Evolutionary conservation across 164 flowering plant genomes (phyloP), one percentile per base, ranked within the genome.

Genomic region (Vitis vinifera): DNA sequence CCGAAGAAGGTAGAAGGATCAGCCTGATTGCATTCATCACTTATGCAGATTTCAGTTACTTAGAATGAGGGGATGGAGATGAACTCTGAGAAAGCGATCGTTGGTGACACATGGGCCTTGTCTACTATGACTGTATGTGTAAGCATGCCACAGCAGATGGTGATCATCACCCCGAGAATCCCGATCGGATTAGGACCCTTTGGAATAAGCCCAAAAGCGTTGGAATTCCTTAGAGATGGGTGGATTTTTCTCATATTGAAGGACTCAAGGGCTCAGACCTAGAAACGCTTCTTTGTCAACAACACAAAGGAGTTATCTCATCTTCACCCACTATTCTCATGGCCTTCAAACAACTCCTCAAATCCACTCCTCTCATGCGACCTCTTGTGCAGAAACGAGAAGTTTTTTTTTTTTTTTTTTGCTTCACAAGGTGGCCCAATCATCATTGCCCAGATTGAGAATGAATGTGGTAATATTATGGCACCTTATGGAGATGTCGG

Each of bases 111-210:
- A 95, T 94, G 31, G 97, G 96, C 2, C 67, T 92, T 23, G 7
- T 91, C 0, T 92, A 92, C 76, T 97, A 94, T 64, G 97, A 92
- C 73, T 81, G 95, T 68, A 91, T 92, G 99, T 89, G 97, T 63
- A 78, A 81, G 51, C 98, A 95, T 71, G 63, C 49, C 15, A 76
- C 81, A 2, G 90, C 93, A 0, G 79, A 77, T 44, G 87, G 73
- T 1, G 86, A 84, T 2, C 44, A 67, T 68, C 99, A 95, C 69
- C 96, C 94, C 0, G 97, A 94, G 70, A 80, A 78, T 48, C 97
- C 99, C 2, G 55, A 79, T 75, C 90, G 97, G 19, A 88, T 95
- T 65, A 79, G 63, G 19, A 85, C 76, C 37, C 89, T 92, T 51
- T 92, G 95, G 97, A 74, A 79, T 10, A 84, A 79, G 79, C 97